Conservation (phyloP, 176 grass and related monocot genomes). For the Tuctoria greenei region DNA sequence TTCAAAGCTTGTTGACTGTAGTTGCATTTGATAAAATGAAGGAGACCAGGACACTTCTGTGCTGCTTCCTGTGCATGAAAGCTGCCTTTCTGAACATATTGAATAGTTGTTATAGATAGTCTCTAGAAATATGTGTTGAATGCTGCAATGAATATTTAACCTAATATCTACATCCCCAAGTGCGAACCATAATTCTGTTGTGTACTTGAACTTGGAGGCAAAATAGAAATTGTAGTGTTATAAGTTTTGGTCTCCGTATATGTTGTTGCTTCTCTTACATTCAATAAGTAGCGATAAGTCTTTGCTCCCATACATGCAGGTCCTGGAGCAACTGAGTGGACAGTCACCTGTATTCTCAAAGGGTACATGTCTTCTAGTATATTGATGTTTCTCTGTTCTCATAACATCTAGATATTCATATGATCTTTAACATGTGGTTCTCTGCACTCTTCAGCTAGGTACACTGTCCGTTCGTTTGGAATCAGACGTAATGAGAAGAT, state of each 20-base stretch:
- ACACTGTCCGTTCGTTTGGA: conserved; percentile 53
- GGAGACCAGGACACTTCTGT: neutral
- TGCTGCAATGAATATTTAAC: neutral
- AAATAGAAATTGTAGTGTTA: neutral
- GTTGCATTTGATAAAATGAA: neutral
- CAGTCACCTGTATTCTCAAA: conserved; percentile 52
- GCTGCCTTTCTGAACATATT: neutral
- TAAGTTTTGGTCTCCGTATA: neutral
- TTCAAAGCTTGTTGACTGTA: neutral
- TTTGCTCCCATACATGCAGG: conserved; percentile 11
- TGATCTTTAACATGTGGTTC: neutral
- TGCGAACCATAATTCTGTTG: neutral
- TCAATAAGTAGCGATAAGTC: neutral
- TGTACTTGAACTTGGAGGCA: neutral
- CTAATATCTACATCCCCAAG: neutral
- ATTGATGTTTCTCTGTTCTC: neutral
- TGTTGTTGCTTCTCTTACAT: neutral
- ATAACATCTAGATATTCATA: neutral
- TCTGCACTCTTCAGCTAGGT: conserved; percentile 30
- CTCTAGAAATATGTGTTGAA: neutral
- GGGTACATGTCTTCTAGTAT: neutral
- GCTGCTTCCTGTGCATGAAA: neutral
- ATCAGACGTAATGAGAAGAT: conserved; percentile 58
- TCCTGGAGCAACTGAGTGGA: conserved; percentile 51
- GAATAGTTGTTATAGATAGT: neutral